Base-by-base conservation (phyloP, 1,284 basidiomycete species). In the Inonotus hispidus region DNA sequence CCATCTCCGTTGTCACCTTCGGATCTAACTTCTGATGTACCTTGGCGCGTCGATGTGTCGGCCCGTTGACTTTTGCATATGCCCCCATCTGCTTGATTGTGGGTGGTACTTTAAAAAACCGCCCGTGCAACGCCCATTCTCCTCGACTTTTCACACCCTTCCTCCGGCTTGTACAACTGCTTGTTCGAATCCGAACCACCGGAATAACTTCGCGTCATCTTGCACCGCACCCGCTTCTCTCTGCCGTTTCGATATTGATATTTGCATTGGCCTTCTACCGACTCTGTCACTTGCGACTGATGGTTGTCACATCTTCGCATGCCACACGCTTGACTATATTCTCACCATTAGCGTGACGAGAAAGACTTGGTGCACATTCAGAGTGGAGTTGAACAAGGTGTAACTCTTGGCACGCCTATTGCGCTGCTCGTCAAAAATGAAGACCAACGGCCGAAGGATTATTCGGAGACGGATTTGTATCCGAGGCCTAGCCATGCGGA, bases 401-500 rank as follows among this genome's bases (percentile, higher is more conserved):
- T 98, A 29, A 99, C 97, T 1, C 86, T 99, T 39, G 97, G 97
- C 58, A 99, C 97, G 25, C 97, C 97, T 27, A 97, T 99, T 69
- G 94, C 89, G 5, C 85, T 99, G 53, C 81, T 98, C 60, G 95
- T 99, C 39, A 93, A 88, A 71, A 99, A 99, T 76, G 95, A 98
- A 77, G 97, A 99, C 74, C 97, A 99, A 72, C 83, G 97, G 49
- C 97, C 97, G 21, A 90, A 98, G 72, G 97, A 99, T 76, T 99
- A 99, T 78, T 90, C 94, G 68, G 97, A 98, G 78, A 99, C 96
- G 0, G 96, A 99, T 72, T 79, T 95, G 61, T 99, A 94, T 79
- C 97, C 97, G 43, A 88, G 97, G 32, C 97, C 97, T 19, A 94
- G 91, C 67, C 97, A 99, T 72, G 97, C 97, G 56, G 97, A 99